These are phyloP conservation scores for Cryptococcus sp. DNA, from an alignment of 1,284 basidiomycete species.

Conservation along the genomic window DNA sequence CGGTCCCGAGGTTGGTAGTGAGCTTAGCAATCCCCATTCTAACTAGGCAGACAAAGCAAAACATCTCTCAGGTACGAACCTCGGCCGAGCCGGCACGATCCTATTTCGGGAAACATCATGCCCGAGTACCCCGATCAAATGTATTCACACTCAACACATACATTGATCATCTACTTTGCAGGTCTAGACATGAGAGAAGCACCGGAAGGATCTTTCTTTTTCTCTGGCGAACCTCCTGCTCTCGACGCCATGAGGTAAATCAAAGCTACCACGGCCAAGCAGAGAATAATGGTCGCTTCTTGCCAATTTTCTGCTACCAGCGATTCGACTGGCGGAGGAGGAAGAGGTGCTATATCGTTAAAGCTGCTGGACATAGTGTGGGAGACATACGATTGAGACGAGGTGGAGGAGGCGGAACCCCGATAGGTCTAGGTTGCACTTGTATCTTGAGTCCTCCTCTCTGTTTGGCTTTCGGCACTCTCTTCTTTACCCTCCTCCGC, in stretches of 20 bases:
- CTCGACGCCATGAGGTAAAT: slow-evolving; percentile 31
- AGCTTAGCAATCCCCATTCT: no score
- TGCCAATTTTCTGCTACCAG: slow-evolving; percentile 31
- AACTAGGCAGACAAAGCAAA: no score
- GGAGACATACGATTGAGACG: not conserved
- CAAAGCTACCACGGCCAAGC: slow-evolving; percentile 29
- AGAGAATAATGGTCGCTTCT: slow-evolving; percentile 36
- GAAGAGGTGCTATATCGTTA: not conserved
- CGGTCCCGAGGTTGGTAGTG: no score
- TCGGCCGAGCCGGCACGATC: no score
- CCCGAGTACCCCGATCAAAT: no score
- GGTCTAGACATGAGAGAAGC: not conserved
- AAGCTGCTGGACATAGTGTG: not conserved
- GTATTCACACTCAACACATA: no score
- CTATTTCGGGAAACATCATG: no score
- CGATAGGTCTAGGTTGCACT: not conserved
- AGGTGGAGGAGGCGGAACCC: not conserved
- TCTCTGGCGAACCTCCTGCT: slow-evolving; percentile 7
- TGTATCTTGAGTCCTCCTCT: not conserved
- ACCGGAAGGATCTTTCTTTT: slow-evolving; percentile 2
- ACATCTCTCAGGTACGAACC: no score
- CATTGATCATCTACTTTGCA: no score
- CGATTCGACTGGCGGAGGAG: not conserved
- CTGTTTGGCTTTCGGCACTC: not conserved
- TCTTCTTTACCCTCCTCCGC: not conserved